Conservation (phyloP, 371 early-diverging fungal genomes). For the Saksenaea vasiformis region DNA sequence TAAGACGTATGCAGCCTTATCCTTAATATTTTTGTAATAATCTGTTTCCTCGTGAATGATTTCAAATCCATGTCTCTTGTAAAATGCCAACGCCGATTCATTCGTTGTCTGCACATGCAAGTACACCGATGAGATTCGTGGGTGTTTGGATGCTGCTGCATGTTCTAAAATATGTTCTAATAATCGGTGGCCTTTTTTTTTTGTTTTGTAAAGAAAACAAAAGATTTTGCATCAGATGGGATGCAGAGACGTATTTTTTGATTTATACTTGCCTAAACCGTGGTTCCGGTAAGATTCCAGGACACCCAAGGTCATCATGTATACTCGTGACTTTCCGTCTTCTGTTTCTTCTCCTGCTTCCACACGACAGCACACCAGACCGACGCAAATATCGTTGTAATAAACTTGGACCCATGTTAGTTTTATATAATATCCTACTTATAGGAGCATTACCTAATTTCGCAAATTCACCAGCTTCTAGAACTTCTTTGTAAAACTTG, state of each 20-base stretch:
- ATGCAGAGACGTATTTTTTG: not conserved
- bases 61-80: constrained; percentile 82
- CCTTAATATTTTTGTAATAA: constrained; percentile 88
- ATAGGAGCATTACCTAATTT: constrained; percentile 58
- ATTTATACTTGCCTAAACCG: constrained; percentile 69
- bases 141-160: constrained; percentile 36
- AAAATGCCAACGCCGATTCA: constrained; percentile 84
- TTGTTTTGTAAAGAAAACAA: not conserved
- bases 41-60: constrained; percentile 65
- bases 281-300: constrained; percentile 82
- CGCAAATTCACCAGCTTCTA: constrained; percentile 71
- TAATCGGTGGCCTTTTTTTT: constrained; percentile 55
- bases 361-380: constrained; percentile 87
- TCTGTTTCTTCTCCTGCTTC: constrained; percentile 60
- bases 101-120: constrained; percentile 94
- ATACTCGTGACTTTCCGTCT: constrained; percentile 53
- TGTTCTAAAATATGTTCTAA: constrained; percentile 63
- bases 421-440: not conserved
- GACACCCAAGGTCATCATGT: constrained; percentile 96
- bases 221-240: not conserved
- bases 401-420: constrained; percentile 53
- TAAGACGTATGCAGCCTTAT: constrained; percentile 80
- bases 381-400: constrained; percentile 75
- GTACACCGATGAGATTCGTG: constrained; percentile 45
- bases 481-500: constrained; percentile 78